Percentiles rank a stretch among this genome's conserved stretches.
Conservation (phyloP, 306 rosid species). For the Castanopsis chinensis region DNA sequence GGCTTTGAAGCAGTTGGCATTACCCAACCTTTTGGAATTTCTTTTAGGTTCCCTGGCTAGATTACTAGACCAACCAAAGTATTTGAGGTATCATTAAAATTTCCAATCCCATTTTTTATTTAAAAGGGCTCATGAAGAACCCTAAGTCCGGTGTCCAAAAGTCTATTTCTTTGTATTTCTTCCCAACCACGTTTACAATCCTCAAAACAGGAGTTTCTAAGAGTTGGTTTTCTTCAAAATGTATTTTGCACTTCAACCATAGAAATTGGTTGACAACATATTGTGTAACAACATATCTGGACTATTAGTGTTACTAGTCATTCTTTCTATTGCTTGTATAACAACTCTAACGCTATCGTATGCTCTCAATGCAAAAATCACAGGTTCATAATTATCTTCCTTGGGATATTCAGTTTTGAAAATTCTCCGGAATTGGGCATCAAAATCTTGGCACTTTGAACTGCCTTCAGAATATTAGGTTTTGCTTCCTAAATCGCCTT, state of each 20-base stretch:
- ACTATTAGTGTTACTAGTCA: conserved; percentile 16
- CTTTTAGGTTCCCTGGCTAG: conserved; percentile 58
- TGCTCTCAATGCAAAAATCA: conserved; percentile 58
- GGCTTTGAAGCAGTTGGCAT: conserved; percentile 44
- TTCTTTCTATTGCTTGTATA: conserved; percentile 41
- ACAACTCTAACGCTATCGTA: conserved; percentile 52
- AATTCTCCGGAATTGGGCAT: conserved; percentile 30
- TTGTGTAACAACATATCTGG: conserved; percentile 8
- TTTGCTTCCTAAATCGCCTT: conserved; percentile 67
- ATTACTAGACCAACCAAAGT: conserved; percentile 27
- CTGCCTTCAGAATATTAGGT: conserved; percentile 37
- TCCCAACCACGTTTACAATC: conserved; percentile 53
- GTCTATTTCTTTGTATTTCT: conserved; percentile 47
- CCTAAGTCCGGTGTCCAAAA: conserved; percentile 48
- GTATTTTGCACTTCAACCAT: conserved; percentile 58
- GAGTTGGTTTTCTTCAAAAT: conserved; percentile 39
- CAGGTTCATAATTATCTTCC: conserved; percentile 47
- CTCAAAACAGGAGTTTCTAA: conserved; percentile 29
- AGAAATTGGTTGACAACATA: conserved; percentile 33
- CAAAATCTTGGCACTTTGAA: conserved; percentile 35
- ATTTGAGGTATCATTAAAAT: neutral
- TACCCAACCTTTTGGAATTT: conserved; percentile 64
- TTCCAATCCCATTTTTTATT: neutral
- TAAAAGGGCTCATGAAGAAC: conserved; percentile 22
- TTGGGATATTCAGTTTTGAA: conserved; percentile 33